A percentile compares a stretch with the other conserved stretches of the same genome.
phyloP scores from a whole-genome alignment of 225 moss, liverwort and hornwort genomes.

The Thuidium tamariscinum region DNA sequence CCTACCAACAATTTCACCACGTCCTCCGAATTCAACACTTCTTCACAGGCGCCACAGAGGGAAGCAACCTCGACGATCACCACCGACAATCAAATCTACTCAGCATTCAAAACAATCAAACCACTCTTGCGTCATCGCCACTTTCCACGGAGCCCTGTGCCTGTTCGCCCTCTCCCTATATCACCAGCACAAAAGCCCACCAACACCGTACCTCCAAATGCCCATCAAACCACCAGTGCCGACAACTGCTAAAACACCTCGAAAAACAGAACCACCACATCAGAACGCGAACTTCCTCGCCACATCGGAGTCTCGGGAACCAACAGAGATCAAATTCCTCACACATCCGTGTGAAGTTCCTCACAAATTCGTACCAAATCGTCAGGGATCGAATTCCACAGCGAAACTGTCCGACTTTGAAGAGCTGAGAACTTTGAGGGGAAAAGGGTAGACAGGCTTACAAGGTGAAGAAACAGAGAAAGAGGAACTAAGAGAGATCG shows the following conservation, averaged over 20 bases:
- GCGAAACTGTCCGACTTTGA: background rate
- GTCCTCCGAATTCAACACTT: too few species aligned
- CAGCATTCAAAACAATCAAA: background rate
- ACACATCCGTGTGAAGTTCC: background rate
- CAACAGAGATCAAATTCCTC: background rate
- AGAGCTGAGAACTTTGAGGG: background rate
- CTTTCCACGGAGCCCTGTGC: background rate
- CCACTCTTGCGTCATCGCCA: background rate
- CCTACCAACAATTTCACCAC: too few species aligned
- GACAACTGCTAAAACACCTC: background rate
- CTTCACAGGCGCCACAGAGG: background rate
- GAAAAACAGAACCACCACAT: background rate
- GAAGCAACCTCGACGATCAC: background rate
- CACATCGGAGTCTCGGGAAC: background rate
- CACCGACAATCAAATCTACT: background rate
- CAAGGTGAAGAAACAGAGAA: background rate
- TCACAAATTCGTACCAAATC: background rate
- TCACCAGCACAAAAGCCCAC: background rate
- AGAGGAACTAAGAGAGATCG: background rate
- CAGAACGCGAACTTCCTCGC: background rate
- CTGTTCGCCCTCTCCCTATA: background rate
- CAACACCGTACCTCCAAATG: background rate
- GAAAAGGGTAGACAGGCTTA: background rate
- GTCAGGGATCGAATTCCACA: background rate
- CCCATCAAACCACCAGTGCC: background rate